Evolutionary conservation across 2,329 filamentous ascomycete species (phyloP).

Genomic region (Colletotrichum costaricense): DNA sequence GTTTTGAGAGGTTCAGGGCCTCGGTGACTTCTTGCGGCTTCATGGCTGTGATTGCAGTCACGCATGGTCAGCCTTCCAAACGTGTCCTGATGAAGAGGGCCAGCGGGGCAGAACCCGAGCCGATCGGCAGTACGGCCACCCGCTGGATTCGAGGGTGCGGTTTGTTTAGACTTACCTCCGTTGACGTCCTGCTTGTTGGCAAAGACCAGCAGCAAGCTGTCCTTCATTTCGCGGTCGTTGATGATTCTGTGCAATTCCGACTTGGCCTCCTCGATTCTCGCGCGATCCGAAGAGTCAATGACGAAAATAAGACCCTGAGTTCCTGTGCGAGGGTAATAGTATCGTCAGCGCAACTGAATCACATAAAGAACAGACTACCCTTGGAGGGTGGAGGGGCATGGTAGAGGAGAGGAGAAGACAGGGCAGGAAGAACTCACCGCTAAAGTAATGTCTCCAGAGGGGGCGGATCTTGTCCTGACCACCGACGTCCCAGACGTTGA

Average conservation of each 20-base stretch:
- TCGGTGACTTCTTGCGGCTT: constrained; percentile 84
- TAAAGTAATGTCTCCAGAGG: constrained; percentile 97
- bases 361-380: background rate
- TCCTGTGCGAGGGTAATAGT: constrained; percentile 60
- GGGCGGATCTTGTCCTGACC: constrained; percentile 99
- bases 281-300: constrained; percentile 93
- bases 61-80: background rate
- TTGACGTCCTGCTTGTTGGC: constrained; percentile 98
- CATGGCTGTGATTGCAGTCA: constrained; percentile 68
- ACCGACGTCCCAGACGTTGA: constrained; percentile 99
- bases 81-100: background rate
- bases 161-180: constrained; percentile 65
- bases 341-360: constrained; percentile 7
- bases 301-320: constrained; percentile 99
- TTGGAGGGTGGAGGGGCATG: background rate
- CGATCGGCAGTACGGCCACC: background rate
- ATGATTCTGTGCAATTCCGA: constrained; percentile 97
- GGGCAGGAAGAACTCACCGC: constrained; percentile 63
- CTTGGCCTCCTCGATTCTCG: constrained; percentile 90
- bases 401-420: constrained; percentile 3
- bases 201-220: constrained; percentile 92
- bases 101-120: background rate
- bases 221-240: constrained; percentile 97
- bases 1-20: constrained; percentile 77
- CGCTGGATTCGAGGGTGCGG: background rate